A percentile compares a stretch with the other conserved stretches of the same genome.
Evolutionary conservation across 2,329 filamentous ascomycete genomes (phyloP).

Genomic region (Botrytis fragariae): DNA sequence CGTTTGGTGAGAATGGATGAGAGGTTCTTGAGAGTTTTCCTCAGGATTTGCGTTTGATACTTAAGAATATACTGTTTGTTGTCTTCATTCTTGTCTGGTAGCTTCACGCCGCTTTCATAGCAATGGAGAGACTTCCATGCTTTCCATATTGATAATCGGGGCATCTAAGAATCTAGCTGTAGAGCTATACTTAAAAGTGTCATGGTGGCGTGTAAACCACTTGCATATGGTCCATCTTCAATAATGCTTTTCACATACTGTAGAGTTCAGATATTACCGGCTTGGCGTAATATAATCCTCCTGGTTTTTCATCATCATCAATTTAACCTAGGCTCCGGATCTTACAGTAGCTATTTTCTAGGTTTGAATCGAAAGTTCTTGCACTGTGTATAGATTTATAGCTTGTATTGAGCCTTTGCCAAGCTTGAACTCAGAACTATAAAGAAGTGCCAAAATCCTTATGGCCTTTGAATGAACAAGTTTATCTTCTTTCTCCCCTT

Average conservation of each 20-base stretch:
- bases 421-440: background rate
- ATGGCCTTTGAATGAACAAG: background rate
- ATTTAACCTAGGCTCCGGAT: background rate
- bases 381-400: no score
- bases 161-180: fast-evolving
- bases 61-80: background rate
- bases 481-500: background rate
- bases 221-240: background rate
- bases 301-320: background rate
- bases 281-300: background rate
- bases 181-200: background rate
- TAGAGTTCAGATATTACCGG: background rate
- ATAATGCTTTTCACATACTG: background rate
- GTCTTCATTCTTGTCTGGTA: background rate
- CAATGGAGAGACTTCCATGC: background rate
- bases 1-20: background rate
- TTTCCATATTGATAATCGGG: background rate
- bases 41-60: background rate
- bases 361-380: background rate
- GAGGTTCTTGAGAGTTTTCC: background rate
- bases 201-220: background rate
- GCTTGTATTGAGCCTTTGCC: background rate
- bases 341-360: background rate
- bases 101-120: background rate
- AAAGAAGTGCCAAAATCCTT: background rate